Conservation (phyloP, 768 basidiomycete genomes). For the Mycena maculata region DNA sequence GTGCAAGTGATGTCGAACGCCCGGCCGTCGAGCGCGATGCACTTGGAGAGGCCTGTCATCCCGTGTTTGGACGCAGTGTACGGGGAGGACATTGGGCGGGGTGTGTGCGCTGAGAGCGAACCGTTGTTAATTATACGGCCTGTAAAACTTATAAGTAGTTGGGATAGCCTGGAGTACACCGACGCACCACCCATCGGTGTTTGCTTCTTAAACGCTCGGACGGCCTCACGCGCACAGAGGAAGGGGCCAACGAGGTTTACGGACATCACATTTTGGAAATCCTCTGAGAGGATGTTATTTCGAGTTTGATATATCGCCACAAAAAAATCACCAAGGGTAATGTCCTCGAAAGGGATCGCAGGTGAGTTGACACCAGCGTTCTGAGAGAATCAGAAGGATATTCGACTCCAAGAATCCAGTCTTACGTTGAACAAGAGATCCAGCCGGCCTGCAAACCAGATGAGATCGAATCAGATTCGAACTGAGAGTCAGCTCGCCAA, state of each 20-base stretch:
- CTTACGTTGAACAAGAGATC: conserved; percentile 87
- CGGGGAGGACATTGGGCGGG: conserved; percentile 70
- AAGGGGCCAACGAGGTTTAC: conserved; percentile 81
- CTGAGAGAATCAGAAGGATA: conserved; percentile 50
- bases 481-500: conserved; percentile 55
- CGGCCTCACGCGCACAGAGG: conserved; percentile 81
- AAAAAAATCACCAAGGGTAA: conserved; percentile 53
- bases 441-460: conserved; percentile 59
- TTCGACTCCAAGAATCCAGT: neutral
- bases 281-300: conserved; percentile 41
- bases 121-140: conserved; percentile 90
- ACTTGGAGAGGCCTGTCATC: conserved; percentile 80
- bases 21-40: conserved; percentile 81
- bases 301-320: no score
- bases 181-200: conserved; percentile 73
- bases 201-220: conserved; percentile 79
- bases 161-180: neutral
- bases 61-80: conserved; percentile 89
- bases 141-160: conserved; percentile 32
- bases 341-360: conserved; percentile 65
- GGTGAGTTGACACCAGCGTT: conserved; percentile 77
- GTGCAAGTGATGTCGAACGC: conserved; percentile 79
- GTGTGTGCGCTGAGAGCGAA: conserved; percentile 77
- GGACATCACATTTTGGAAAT: conserved; percentile 73
- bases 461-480: neutral